Percentiles rank a stretch among this genome's conserved stretches.
These are phyloP conservation scores for Radiomyces spectabilis DNA, from an alignment of 192 early-diverging fungal genomes.

Conservation along the genomic window DNA sequence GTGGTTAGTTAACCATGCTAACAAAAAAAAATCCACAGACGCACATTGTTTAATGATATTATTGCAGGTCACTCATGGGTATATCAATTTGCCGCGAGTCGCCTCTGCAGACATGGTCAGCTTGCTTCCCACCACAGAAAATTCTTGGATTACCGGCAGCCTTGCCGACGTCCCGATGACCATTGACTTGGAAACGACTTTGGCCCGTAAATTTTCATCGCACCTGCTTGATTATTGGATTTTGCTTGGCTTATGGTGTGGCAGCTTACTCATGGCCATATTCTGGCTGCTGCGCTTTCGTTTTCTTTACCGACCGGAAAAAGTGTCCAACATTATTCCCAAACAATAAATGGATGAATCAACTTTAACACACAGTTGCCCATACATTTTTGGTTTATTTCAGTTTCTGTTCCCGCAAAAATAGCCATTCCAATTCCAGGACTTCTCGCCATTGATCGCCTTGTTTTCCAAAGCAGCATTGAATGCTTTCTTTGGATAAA, in stretches of 20 bases:
- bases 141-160: too few species aligned
- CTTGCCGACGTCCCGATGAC: not conserved
- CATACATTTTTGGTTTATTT: not conserved
- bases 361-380: too few species aligned
- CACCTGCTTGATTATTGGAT: too few species aligned
- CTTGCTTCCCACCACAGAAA: too few species aligned
- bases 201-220: too few species aligned
- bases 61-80: not conserved
- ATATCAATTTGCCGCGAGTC: conserved; percentile 2
- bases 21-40: not conserved
- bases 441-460: conserved; percentile 23
- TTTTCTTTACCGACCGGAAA: too few species aligned
- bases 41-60: not conserved
- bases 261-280: too few species aligned
- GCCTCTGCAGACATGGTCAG: not conserved
- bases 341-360: too few species aligned
- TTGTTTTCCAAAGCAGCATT: conserved; percentile 9
- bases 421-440: conserved; percentile 23
- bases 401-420: conserved; percentile 28
- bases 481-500: conserved; percentile 14
- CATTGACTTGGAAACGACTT: too few species aligned
- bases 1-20: conserved; percentile 24
- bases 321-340: not conserved
- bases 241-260: not conserved
- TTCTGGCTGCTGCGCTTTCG: too few species aligned